Evolutionary conservation across 2,329 filamentous ascomycete species (phyloP).

Genomic region (Phialophora expanda): DNA sequence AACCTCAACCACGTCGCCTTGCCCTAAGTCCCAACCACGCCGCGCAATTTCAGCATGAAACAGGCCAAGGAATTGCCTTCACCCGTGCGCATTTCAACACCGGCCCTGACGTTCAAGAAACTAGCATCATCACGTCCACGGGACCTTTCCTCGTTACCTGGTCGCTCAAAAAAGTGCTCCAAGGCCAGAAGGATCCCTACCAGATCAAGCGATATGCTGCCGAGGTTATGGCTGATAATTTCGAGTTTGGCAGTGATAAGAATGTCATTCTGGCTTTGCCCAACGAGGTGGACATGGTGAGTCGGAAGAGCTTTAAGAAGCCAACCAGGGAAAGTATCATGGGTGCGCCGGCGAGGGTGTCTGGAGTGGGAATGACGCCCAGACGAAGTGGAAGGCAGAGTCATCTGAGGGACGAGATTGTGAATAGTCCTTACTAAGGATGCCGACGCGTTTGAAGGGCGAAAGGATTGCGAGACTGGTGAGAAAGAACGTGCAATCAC

Average conservation of each 20-base stretch:
- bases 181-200: constrained; percentile 83
- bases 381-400: constrained; percentile 57
- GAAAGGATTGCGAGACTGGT: neutral
- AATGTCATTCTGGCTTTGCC: constrained; percentile 96
- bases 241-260: constrained; percentile 96
- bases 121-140: constrained; percentile 94
- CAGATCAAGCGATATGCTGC: constrained; percentile 96
- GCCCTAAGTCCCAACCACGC: constrained; percentile 89
- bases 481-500: neutral
- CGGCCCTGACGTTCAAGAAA: constrained; percentile 78
- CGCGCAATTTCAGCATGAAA: constrained; percentile 97
- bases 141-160: constrained; percentile 97
- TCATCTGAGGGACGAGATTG: constrained; percentile 75
- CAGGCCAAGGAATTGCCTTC: constrained; percentile 81
- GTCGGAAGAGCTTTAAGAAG: constrained; percentile 79
- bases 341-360: constrained; percentile 56
- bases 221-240: constrained; percentile 96
- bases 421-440: constrained; percentile 69
- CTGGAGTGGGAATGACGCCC: constrained; percentile 46
- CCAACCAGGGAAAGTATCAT: constrained; percentile 94
- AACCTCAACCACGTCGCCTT: constrained; percentile 89
- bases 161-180: constrained; percentile 88
- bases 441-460: neutral
- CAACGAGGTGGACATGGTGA: constrained; percentile 98
- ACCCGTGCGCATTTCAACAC: constrained; percentile 94